Conservation (phyloP, 1,139 yeast species). For the Magnusiomyces sp. region DNA sequence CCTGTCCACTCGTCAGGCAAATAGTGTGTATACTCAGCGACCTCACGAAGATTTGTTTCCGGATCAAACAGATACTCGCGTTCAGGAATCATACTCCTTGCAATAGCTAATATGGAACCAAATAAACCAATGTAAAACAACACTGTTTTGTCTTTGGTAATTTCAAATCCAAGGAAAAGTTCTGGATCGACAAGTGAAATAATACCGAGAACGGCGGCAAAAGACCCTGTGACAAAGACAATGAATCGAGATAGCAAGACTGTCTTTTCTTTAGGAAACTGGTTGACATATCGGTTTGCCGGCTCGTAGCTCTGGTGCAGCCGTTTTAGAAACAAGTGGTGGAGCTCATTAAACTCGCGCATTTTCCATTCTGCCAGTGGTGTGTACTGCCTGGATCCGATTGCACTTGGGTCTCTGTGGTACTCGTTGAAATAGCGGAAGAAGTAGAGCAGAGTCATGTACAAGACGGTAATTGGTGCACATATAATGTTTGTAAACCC, state of each 20-base stretch:
- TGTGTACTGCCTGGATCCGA: constrained; percentile 83
- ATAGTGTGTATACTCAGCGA: constrained; percentile 83
- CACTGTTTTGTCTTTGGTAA: constrained; percentile 71
- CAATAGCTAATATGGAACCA: constrained; percentile 74
- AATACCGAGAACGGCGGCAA: constrained; percentile 79
- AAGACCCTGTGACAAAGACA: constrained; percentile 78
- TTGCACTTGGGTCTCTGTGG: constrained; percentile 75
- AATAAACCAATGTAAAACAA: constrained; percentile 80
- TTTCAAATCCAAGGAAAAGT: constrained; percentile 79
- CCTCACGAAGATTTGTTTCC: constrained; percentile 68
- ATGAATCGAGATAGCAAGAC: constrained; percentile 54
- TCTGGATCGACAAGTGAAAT: constrained; percentile 89
- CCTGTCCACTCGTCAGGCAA: constrained; percentile 84
- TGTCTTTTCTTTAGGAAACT: constrained; percentile 81
- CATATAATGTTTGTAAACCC: constrained; percentile 74
- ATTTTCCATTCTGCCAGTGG: constrained; percentile 94
- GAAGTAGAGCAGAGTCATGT: constrained; percentile 74
- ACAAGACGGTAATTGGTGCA: constrained; percentile 79
- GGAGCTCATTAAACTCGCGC: constrained; percentile 86
- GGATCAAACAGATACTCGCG: constrained; percentile 68
- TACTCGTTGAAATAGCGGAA: constrained; percentile 90
- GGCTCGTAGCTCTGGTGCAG: constrained; percentile 67
- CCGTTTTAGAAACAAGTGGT: constrained; percentile 76
- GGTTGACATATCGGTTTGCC: constrained; percentile 77
- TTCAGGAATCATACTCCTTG: constrained; percentile 52